These are phyloP conservation scores for Diplotaxis tenuifolia DNA, from an alignment of 345 rosid species.

Conservation along the genomic window DNA sequence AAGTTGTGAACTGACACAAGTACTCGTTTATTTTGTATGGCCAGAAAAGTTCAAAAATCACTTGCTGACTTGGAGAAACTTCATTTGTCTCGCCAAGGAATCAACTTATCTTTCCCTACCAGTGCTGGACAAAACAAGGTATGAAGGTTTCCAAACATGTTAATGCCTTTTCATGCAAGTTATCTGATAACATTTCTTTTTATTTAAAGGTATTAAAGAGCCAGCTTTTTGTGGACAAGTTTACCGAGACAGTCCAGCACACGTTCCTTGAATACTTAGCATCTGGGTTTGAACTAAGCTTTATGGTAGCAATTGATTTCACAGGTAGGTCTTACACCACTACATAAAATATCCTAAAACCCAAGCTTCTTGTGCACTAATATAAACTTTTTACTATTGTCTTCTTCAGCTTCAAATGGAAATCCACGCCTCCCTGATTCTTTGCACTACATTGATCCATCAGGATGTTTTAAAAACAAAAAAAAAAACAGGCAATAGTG, in stretches of 20 bases:
- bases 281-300: conserved; percentile 79
- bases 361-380: conserved; percentile 8
- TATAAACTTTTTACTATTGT: conserved; percentile 4
- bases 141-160: conserved; percentile 3
- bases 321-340: conserved; percentile 57
- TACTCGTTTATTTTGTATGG: conserved; percentile 29
- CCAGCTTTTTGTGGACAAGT: conserved; percentile 70
- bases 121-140: conserved; percentile 63
- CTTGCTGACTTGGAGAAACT: conserved; percentile 73
- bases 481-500: conserved; percentile 70
- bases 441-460: conserved; percentile 72
- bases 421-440: conserved; percentile 90
- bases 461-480: too few species aligned
- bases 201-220: conserved; percentile 57
- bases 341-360: background rate
- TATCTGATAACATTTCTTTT: conserved; percentile 16
- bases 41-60: conserved; percentile 77
- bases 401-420: conserved; percentile 83
- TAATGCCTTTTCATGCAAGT: background rate
- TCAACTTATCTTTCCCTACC: conserved; percentile 47
- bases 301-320: conserved; percentile 97
- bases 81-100: conserved; percentile 51
- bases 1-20: conserved; percentile 24
- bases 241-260: conserved; percentile 61
- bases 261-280: conserved; percentile 88